Evolutionary conservation across 2,329 filamentous ascomycete species (phyloP).

Genomic region (Remersonia thermophila): DNA sequence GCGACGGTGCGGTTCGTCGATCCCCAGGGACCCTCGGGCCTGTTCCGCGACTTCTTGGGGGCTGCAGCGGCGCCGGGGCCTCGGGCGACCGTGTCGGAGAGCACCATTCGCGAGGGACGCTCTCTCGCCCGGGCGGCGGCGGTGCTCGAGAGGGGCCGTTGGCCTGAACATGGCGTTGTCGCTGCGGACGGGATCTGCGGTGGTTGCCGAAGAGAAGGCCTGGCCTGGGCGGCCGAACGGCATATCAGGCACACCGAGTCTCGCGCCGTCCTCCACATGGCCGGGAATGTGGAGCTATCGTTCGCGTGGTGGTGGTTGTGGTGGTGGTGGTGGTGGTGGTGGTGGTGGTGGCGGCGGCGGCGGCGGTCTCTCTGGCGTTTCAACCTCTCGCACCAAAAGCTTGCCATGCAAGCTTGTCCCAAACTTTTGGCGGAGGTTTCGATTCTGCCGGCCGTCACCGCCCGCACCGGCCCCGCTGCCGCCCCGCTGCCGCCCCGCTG

Average conservation of each 20-base stretch:
- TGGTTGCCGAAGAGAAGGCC: constrained; percentile 11
- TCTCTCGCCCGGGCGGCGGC: constrained; percentile 18
- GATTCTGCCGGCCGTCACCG: neutral
- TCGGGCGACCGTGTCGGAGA: constrained; percentile 41
- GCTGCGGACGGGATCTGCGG: constrained; percentile 24
- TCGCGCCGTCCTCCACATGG: constrained; percentile 17
- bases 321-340: neutral
- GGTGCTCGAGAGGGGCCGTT: too few relatives aligned
- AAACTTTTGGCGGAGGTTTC: too few relatives aligned
- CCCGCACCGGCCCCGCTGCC: too few relatives aligned
- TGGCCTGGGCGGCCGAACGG: constrained; percentile 13
- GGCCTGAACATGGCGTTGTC: too few relatives aligned
- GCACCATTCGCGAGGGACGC: constrained; percentile 44
- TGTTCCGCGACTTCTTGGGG: constrained; percentile 26
- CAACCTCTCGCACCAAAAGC: too few relatives aligned
- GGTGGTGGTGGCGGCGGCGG: too few relatives aligned
- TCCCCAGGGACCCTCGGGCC: constrained; percentile 37
- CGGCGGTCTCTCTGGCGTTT: too few relatives aligned
- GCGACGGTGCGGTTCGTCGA: constrained; percentile 45
- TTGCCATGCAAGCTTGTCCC: too few relatives aligned
- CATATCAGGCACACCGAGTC: constrained; percentile 19
- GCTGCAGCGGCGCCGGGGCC: constrained; percentile 21
- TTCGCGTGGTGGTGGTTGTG: neutral
- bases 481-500: too few relatives aligned
- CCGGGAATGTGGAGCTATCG: constrained; percentile 4